Percentiles rank a stretch among this genome's conserved stretches.
phyloP scores from a whole-genome alignment of 768 basidiomycete genomes.

The Tulasnella calospora region DNA sequence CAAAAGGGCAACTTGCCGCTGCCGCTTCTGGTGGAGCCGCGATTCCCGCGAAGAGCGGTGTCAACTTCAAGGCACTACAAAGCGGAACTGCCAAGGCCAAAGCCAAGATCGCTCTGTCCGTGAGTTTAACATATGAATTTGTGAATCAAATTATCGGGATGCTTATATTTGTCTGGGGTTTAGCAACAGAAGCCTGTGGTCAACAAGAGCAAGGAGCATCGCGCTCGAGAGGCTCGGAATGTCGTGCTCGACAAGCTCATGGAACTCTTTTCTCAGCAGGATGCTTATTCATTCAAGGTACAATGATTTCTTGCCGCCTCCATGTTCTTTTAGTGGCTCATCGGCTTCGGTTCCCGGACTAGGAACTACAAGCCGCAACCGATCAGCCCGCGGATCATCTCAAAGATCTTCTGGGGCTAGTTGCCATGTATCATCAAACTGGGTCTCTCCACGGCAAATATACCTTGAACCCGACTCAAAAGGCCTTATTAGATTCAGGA shows the following conservation, averaged over 20 bases:
- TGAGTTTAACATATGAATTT: not conserved
- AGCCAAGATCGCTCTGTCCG: conserved; percentile 12
- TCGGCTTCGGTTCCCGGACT: not conserved
- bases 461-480: conserved; percentile 19
- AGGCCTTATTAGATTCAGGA: conserved; percentile 4
- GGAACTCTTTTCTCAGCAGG: conserved; percentile 36
- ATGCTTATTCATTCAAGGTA: conserved; percentile 38
- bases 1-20: not conserved
- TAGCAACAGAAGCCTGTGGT: not conserved
- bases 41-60: not conserved
- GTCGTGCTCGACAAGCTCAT: conserved; percentile 41
- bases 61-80: conserved; percentile 28
- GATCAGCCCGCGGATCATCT: conserved; percentile 37
- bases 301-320: not conserved
- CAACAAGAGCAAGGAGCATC: conserved; percentile 30
- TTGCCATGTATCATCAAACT: conserved; percentile 33
- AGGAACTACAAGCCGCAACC: conserved; percentile 33
- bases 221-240: conserved; percentile 38
- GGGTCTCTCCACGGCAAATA: conserved; percentile 29
- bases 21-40: not conserved
- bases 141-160: not conserved
- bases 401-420: conserved; percentile 34
- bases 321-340: not conserved
- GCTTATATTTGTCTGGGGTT: not conserved
- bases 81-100: conserved; percentile 29